These are phyloP conservation scores for Cetradonia linearis DNA, from an alignment of 495 filamentous ascomycete species.

Conservation along the genomic window DNA sequence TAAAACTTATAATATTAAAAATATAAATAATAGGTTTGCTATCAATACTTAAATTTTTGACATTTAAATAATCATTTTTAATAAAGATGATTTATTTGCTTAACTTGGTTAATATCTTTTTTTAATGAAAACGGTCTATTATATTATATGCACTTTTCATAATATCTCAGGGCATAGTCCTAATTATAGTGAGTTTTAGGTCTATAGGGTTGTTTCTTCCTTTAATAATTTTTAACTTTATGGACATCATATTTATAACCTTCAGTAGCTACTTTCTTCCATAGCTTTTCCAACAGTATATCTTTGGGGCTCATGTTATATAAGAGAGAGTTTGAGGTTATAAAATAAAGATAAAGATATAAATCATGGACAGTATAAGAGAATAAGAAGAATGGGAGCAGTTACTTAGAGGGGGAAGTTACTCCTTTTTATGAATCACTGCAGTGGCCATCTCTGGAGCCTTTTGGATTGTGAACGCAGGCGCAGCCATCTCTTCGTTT, in stretches of 20 bases:
- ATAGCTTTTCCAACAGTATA: neutral
- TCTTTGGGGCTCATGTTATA: slow-evolving; percentile 1
- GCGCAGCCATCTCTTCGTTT: slow-evolving; percentile 9
- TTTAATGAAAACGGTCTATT: too few species aligned
- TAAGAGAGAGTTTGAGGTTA: neutral
- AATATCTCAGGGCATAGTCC: slow-evolving; percentile 11
- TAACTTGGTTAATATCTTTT: too few species aligned
- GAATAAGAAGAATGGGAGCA: slow-evolving; percentile 4
- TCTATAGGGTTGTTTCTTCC: slow-evolving; percentile 7
- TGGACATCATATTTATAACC: slow-evolving; percentile 10
- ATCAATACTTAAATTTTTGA: too few species aligned
- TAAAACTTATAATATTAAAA: too few species aligned
- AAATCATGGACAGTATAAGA: too few species aligned
- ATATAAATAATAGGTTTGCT: too few species aligned
- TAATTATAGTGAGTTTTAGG: slow-evolving; percentile 14
- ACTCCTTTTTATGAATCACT: slow-evolving; percentile 10
- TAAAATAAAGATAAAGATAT: slow-evolving; percentile 1
- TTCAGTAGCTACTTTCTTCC: slow-evolving; percentile 1
- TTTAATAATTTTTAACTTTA: slow-evolving; percentile 4
- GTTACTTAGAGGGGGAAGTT: neutral
- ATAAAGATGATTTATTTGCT: too few species aligned
- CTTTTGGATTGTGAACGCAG: neutral
- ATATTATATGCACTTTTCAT: too few species aligned
- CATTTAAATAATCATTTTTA: too few species aligned
- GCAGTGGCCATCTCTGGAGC: slow-evolving; percentile 12